These are phyloP conservation scores for Elsinoe arachidis DNA, from an alignment of 2,329 filamentous ascomycete species.

Conservation along the genomic window DNA sequence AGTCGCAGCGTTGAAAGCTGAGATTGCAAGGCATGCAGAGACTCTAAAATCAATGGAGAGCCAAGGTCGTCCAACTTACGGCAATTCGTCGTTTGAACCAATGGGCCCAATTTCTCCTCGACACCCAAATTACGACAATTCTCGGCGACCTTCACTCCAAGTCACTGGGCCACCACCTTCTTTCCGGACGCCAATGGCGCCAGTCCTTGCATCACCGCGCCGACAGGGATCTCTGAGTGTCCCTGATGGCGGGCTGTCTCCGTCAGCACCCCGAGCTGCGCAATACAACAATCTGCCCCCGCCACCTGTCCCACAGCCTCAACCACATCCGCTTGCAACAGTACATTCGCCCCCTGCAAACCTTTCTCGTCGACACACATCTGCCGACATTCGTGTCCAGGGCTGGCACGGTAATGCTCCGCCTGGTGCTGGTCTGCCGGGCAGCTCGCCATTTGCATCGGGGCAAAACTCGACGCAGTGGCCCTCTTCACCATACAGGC, in stretches of 20 bases:
- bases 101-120: constrained; percentile 18
- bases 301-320: constrained; percentile 56
- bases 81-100: constrained; percentile 47
- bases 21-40: constrained; percentile 54
- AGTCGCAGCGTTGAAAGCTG: constrained; percentile 53
- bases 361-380: constrained; percentile 78
- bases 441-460: constrained; percentile 55
- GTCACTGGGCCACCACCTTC: constrained; percentile 54
- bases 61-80: constrained; percentile 55
- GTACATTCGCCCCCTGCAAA: constrained; percentile 53
- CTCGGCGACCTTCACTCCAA: constrained; percentile 60
- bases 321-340: constrained; percentile 50
- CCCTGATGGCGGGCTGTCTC: constrained; percentile 53
- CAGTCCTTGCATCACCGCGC: constrained; percentile 70
- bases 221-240: constrained; percentile 80
- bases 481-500: constrained; percentile 56
- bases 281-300: constrained; percentile 51
- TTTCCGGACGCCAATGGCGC: constrained; percentile 69
- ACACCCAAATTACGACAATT: constrained; percentile 59
- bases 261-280: constrained; percentile 64
- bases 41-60: constrained; percentile 48
- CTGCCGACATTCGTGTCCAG: constrained; percentile 76
- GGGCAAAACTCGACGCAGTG: constrained; percentile 54
- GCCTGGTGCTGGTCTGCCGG: constrained; percentile 37
- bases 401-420: constrained; percentile 65